Percentiles rank a stretch among this genome's conserved stretches.
These are phyloP conservation scores for Mycena kentingensis DNA, from an alignment of 768 basidiomycete genomes.

Conservation along the genomic window DNA sequence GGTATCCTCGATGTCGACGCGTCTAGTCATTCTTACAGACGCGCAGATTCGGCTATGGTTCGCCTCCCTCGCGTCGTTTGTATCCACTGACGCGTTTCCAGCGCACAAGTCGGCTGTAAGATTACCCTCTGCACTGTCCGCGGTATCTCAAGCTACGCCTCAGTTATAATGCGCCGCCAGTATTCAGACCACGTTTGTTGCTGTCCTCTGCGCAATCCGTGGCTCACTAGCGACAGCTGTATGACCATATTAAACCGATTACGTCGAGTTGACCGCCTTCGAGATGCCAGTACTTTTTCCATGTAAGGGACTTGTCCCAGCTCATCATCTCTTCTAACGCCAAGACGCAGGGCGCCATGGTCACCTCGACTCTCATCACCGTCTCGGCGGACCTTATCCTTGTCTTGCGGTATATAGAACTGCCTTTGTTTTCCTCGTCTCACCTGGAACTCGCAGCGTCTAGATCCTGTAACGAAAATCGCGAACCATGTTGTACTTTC, in stretches of 20 bases:
- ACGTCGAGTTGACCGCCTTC: background rate
- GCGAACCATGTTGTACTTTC: constrained; percentile 1
- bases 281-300: constrained; percentile 8
- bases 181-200: constrained; percentile 9
- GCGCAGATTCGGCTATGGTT: constrained; percentile 1
- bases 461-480: constrained; percentile 11
- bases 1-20: no score
- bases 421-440: background rate
- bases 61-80: background rate
- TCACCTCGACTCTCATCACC: constrained; percentile 1
- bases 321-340: no score
- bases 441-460: background rate
- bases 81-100: background rate
- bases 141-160: no score
- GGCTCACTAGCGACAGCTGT: no score
- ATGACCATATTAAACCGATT: no score
- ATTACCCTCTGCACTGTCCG: no score
- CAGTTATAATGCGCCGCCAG: constrained; percentile 8
- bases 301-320: no score
- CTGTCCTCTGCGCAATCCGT: no score
- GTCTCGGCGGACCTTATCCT: constrained; percentile 7
- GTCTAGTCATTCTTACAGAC: background rate
- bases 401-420: constrained; percentile 2
- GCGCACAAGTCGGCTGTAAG: constrained; percentile 6
- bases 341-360: constrained; percentile 2